These are phyloP conservation scores for Lactarius indigo DNA, from an alignment of 768 basidiomycete genomes.

Conservation along the genomic window DNA sequence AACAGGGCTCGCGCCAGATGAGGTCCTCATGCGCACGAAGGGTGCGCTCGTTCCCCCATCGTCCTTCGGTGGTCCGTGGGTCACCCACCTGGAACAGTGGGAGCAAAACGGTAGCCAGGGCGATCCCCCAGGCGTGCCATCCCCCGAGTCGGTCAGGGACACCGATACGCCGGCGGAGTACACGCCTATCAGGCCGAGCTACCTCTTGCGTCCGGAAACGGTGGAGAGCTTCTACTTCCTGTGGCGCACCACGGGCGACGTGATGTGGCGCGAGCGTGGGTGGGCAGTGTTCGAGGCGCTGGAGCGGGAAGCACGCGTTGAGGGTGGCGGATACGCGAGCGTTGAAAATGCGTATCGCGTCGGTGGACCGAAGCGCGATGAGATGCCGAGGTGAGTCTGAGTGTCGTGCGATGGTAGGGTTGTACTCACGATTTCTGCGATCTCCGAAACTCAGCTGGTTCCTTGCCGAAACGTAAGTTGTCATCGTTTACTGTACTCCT, in stretches of 20 bases:
- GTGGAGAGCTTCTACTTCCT: constrained; percentile 69
- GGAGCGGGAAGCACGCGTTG: constrained; percentile 53
- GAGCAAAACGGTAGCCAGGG: constrained; percentile 15
- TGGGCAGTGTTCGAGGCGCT: constrained; percentile 71
- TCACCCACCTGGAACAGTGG: constrained; percentile 26
- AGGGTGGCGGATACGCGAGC: constrained; percentile 55
- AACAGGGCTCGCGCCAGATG: constrained; percentile 69
- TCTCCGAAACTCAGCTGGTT: constrained; percentile 40
- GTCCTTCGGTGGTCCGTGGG: constrained; percentile 21
- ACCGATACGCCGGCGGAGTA: constrained; percentile 46
- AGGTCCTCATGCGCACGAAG: constrained; percentile 33
- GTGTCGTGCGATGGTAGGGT: neutral
- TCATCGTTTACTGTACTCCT: neutral
- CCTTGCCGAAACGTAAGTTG: constrained; percentile 49
- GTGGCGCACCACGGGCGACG: constrained; percentile 66
- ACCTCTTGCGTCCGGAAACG: constrained; percentile 69
- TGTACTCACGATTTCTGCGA: neutral
- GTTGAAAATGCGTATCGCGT: constrained; percentile 45
- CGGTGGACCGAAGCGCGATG: constrained; percentile 39
- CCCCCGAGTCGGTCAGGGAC: neutral
- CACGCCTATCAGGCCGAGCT: constrained; percentile 39
- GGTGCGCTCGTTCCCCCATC: neutral
- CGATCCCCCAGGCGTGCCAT: constrained; percentile 12
- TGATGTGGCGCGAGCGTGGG: constrained; percentile 65
- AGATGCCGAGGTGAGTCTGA: constrained; percentile 69